These are phyloP conservation scores for Ogataea salicorniae DNA, from an alignment of 805 yeast genomes.

Conservation along the genomic window DNA sequence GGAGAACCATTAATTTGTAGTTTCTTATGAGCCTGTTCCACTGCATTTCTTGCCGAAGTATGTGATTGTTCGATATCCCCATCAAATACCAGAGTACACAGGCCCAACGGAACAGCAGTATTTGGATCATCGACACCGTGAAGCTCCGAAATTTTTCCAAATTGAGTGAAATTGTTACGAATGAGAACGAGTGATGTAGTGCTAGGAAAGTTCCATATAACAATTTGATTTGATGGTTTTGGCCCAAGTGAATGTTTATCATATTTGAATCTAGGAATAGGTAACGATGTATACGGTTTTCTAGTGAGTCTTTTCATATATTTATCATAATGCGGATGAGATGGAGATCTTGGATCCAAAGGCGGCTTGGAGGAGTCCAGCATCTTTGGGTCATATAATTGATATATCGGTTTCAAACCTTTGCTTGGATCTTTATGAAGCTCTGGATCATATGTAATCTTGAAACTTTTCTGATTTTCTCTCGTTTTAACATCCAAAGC, in stretches of 20 bases:
- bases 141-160: constrained; percentile 59
- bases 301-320: constrained; percentile 7
- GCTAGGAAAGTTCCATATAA: constrained; percentile 62
- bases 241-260: constrained; percentile 74
- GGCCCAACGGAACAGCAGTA: constrained; percentile 75
- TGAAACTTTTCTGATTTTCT: constrained; percentile 15
- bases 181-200: constrained; percentile 41
- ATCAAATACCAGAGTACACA: constrained; percentile 58
- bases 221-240: constrained; percentile 63
- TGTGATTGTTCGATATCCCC: constrained; percentile 51
- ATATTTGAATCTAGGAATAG: constrained; percentile 36
- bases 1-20: constrained; percentile 48
- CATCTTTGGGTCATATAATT: constrained; percentile 31
- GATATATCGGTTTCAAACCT: constrained; percentile 33
- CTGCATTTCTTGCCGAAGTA: constrained; percentile 41
- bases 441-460: constrained; percentile 49
- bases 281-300: constrained; percentile 4
- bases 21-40: constrained; percentile 33
- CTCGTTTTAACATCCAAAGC: not conserved
- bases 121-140: constrained; percentile 62
- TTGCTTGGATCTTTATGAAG: constrained; percentile 32
- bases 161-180: constrained; percentile 51
- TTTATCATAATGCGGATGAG: constrained; percentile 7
- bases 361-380: constrained; percentile 21
- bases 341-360: constrained; percentile 19